Evolutionary conservation across 1,139 yeast genomes (phyloP).

Genomic region (Geotrichum macrosporum): DNA sequence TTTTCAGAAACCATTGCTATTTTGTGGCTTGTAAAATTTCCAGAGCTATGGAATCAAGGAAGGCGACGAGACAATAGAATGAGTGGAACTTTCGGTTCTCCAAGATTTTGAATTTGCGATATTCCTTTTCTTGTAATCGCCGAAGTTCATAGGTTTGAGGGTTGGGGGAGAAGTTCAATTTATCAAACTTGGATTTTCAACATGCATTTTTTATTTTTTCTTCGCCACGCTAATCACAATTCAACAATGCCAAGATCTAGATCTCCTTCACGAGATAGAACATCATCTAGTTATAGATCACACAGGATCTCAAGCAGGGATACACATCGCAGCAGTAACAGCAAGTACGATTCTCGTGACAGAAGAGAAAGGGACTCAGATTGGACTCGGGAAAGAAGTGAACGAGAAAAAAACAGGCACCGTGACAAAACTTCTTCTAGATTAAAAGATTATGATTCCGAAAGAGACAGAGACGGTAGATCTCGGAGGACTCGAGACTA

Average conservation of each 20-base stretch:
- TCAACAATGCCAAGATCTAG: constrained; percentile 13
- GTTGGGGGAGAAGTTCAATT: no score
- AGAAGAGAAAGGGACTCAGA: constrained; percentile 9
- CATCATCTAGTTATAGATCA: constrained; percentile 7
- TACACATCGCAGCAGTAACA: constrained; percentile 6
- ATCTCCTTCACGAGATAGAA: constrained; percentile 10
- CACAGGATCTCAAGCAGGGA: constrained; percentile 4
- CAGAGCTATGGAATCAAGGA: no score
- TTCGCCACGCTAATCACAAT: no score
- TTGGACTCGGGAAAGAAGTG: constrained; percentile 22
- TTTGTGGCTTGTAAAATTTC: no score
- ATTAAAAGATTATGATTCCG: constrained; percentile 20
- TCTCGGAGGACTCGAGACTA: constrained; percentile 2
- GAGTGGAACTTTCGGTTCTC: no score
- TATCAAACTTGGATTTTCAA: no score
- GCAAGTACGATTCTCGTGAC: constrained; percentile 3
- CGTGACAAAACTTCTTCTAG: constrained; percentile 6
- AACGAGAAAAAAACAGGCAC: constrained; percentile 14
- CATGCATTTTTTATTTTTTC: no score
- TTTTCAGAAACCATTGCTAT: not conserved
- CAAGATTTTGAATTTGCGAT: no score
- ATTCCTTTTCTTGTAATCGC: no score
- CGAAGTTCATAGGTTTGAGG: no score
- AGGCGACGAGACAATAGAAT: no score
- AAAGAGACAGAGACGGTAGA: constrained; percentile 9